These are phyloP conservation scores for Astrocystis sublimbata DNA, from an alignment of 495 filamentous ascomycete genomes.

Conservation along the genomic window DNA sequence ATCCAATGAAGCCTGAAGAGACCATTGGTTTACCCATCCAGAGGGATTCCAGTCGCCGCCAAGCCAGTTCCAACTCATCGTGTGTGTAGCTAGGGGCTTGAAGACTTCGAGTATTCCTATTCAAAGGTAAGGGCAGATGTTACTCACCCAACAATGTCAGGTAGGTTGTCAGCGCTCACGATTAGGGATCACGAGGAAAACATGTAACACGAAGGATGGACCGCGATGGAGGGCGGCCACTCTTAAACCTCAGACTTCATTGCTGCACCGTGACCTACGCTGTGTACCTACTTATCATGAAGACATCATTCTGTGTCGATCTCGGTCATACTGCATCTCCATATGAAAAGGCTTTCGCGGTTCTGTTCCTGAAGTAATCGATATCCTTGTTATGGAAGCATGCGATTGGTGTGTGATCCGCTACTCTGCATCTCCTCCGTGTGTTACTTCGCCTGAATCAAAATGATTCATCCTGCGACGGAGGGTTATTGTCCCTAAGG, in stretches of 20 bases:
- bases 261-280: background rate
- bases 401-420: background rate
- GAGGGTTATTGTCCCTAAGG: too few relatives aligned
- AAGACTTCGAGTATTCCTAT: background rate
- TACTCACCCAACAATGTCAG: background rate
- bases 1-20: background rate
- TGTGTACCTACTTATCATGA: background rate
- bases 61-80: slow-evolving; percentile 9
- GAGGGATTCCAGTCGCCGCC: slow-evolving; percentile 1
- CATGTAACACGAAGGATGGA: background rate
- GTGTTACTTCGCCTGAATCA: slow-evolving; percentile 4
- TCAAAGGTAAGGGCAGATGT: background rate
- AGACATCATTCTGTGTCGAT: slow-evolving; percentile 1
- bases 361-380: background rate
- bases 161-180: background rate
- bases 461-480: slow-evolving; percentile 6
- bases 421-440: slow-evolving; percentile 3
- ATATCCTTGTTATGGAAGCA: background rate
- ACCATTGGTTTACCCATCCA: slow-evolving; percentile 8
- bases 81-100: background rate
- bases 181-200: background rate
- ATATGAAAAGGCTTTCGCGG: background rate
- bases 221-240: background rate
- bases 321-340: background rate
- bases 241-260: background rate